These are phyloP conservation scores for Dalechampia spathulata DNA, from an alignment of 441 rosid species.

Conservation along the genomic window DNA sequence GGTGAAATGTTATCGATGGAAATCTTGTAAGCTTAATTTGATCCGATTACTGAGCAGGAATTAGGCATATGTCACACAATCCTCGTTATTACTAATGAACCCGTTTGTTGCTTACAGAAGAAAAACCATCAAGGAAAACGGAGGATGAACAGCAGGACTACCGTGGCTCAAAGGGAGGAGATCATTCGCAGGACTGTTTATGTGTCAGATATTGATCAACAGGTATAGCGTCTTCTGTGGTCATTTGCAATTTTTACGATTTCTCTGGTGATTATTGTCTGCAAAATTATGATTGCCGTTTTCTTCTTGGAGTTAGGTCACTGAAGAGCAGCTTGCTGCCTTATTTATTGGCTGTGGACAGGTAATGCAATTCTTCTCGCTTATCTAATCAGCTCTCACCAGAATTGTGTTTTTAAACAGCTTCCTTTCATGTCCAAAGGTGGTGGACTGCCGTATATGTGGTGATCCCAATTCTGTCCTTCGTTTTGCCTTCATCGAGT, in stretches of 20 bases:
- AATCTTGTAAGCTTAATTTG: too few relatives aligned
- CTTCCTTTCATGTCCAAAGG: conserved; percentile 32
- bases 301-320: conserved; percentile 41
- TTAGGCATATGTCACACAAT: not conserved
- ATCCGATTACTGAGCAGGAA: not conserved
- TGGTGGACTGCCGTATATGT: conserved; percentile 85
- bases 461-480: conserved; percentile 94
- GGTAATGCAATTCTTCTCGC: conserved; percentile 32
- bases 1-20: too few relatives aligned
- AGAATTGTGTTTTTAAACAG: conserved; percentile 7
- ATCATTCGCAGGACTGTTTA: conserved; percentile 78
- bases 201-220: conserved; percentile 90
- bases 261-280: not conserved
- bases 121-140: conserved; percentile 61
- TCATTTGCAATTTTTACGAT: not conserved
- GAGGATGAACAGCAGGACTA: conserved; percentile 62
- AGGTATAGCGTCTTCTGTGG: conserved; percentile 44
- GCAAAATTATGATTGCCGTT: not conserved
- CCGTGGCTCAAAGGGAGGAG: conserved; percentile 80
- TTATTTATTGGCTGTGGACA: conserved; percentile 69
- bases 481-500: conserved; percentile 88
- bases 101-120: conserved; percentile 38
- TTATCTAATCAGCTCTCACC: not conserved
- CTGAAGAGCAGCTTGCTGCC: conserved; percentile 90
- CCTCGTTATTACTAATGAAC: not conserved